A percentile compares a stretch with the other conserved stretches of the same genome.
Evolutionary conservation across 306 rosid species (phyloP).

Genomic region (Senna tora): DNA sequence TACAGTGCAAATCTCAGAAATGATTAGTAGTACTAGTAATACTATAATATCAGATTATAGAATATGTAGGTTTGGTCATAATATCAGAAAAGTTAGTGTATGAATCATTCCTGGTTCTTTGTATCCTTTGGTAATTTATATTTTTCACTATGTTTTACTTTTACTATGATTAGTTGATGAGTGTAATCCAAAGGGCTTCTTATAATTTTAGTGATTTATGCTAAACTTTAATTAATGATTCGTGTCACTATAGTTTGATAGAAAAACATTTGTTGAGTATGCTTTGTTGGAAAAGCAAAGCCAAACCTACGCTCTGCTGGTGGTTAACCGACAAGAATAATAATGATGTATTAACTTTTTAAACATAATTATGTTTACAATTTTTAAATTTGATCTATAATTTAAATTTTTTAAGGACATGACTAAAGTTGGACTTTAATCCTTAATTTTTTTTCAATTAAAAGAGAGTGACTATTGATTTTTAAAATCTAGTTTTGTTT

Average conservation of each 20-base stretch:
- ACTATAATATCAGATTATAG: conserved; percentile 18
- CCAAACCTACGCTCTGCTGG: neutral
- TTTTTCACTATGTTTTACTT: conserved; percentile 12
- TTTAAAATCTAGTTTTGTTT: too few species aligned
- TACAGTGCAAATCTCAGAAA: conserved; percentile 38
- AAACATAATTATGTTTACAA: neutral
- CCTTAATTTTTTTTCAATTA: too few species aligned
- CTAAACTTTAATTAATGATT: too few species aligned
- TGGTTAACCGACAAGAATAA: conserved; percentile 12
- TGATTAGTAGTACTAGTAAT: too few species aligned
- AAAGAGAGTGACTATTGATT: too few species aligned
- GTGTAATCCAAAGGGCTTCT: too few species aligned
- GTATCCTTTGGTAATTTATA: conserved; percentile 3
- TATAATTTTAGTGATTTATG: too few species aligned
- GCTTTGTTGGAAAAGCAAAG: neutral
- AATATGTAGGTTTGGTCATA: conserved; percentile 4
- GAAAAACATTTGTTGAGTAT: neutral
- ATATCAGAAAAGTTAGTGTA: conserved; percentile 24
- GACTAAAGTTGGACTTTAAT: too few species aligned
- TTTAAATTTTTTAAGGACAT: too few species aligned
- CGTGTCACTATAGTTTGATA: too few species aligned
- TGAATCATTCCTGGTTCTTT: conserved; percentile 19
- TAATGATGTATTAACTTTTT: neutral
- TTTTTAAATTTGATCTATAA: neutral
- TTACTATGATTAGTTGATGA: too few species aligned